A percentile compares a stretch with the other conserved stretches of the same genome.
These are phyloP conservation scores for Reticulascus tulasneorum DNA, from an alignment of 2,329 filamentous ascomycete genomes.

Conservation along the genomic window DNA sequence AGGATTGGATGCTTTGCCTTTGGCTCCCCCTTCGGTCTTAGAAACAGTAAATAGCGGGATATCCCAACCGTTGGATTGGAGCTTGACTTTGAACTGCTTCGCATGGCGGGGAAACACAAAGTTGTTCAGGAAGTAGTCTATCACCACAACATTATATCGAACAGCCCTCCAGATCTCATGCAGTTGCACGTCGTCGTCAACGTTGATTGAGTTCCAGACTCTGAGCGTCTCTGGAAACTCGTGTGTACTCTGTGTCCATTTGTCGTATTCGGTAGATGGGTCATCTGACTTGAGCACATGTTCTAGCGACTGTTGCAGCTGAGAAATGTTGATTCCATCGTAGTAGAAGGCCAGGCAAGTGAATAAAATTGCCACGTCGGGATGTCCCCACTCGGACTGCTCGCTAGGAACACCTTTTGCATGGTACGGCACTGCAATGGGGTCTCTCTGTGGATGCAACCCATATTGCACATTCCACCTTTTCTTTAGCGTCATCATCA, in stretches of 20 bases:
- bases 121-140: constrained; percentile 59
- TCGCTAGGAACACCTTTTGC: constrained; percentile 62
- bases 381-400: constrained; percentile 64
- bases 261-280: constrained; percentile 51
- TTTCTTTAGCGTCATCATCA: constrained; percentile 57
- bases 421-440: constrained; percentile 63
- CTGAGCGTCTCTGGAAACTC: constrained; percentile 40
- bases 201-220: constrained; percentile 55
- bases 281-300: constrained; percentile 53
- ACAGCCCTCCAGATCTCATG: constrained; percentile 46
- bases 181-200: constrained; percentile 51
- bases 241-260: constrained; percentile 36
- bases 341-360: constrained; percentile 69
- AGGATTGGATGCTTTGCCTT: constrained; percentile 12
- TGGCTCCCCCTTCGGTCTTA: neutral
- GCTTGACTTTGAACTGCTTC: constrained; percentile 59
- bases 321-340: constrained; percentile 43
- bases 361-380: constrained; percentile 60
- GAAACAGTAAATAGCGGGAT: constrained; percentile 42
- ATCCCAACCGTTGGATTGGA: constrained; percentile 67
- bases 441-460: constrained; percentile 47
- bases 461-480: constrained; percentile 66
- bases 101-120: constrained; percentile 64
- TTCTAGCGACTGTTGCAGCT: constrained; percentile 46
- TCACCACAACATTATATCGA: constrained; percentile 41